Base-by-base conservation (phyloP, 768 basidiomycete species). In the Kwoniella sp. region DNA sequence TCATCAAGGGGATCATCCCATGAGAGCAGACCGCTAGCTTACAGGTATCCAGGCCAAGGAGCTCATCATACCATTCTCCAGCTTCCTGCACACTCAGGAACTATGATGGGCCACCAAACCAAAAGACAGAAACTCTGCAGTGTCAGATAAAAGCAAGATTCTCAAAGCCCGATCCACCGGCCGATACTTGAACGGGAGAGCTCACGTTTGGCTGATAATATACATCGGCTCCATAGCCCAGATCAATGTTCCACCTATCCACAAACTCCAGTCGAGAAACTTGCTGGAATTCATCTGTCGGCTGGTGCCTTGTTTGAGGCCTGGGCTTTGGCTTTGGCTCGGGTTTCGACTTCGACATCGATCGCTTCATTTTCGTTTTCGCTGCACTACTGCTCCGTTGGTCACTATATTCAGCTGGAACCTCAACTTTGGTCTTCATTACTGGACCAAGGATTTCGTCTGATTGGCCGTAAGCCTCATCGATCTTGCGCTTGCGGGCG, bases 31-130 rank as follows among this genome's bases (percentile, higher is more conserved):
- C 4, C 40, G 17, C 3, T 44, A 3, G 17, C 81, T 51, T 48
- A 82, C 82, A 83, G 1, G 79, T 79, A 10, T 79, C 73, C 17
- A 82, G 65, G 8, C 61, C 56, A 2, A 76, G 36, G 17, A 83
- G 68, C 25, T 79, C 73, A 5, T 77, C 58, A 56, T 80, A 80
- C 81, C 80, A 82, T 46, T 47, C 10, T 13, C 67, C 26, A 1
- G 82, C 80, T 2, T 60, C 69, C 6, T 69, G 62, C 1, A 25
- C 30, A 8, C 67, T 70, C 17, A 83, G 59, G 49, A 82, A 80
- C 75, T 79, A 60, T 7, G 19, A n/a, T n/a, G n/a, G n/a, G 27
- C 47, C 15, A 15, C 13, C 4, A 22, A n/a, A 15, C 48, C 5
- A 29, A 29, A 29, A 6, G 33, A n/a, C n/a, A n/a, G n/a, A n/a